phyloP scores from a whole-genome alignment of 768 basidiomycete genomes.

The Termitomyces sp. region DNA sequence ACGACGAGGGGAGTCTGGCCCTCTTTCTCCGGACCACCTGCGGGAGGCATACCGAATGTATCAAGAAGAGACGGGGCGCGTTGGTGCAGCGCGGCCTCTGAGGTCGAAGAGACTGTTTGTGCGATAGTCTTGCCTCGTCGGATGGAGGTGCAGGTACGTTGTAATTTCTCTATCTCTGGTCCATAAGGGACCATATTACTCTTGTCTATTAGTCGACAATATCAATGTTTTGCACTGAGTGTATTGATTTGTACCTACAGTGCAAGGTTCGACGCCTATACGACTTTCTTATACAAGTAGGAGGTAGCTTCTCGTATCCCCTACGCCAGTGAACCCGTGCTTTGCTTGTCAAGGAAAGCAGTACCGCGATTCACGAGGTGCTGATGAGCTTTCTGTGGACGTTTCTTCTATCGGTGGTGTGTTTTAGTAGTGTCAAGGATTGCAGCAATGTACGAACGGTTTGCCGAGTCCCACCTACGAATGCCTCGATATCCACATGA shows the following conservation, averaged over 20 bases:
- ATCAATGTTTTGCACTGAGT: background rate
- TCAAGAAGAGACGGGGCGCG: slow-evolving; percentile 75
- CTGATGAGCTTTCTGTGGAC: too few relatives aligned
- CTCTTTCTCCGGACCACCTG: slow-evolving; percentile 84
- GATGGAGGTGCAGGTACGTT: background rate
- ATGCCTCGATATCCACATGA: too few relatives aligned
- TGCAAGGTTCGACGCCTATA: background rate
- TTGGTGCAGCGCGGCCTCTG: slow-evolving; percentile 74
- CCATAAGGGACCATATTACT: background rate
- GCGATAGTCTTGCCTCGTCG: slow-evolving; percentile 44
- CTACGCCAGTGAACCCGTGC: too few relatives aligned
- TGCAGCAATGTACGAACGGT: too few relatives aligned
- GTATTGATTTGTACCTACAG: background rate
- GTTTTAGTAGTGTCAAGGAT: too few relatives aligned
- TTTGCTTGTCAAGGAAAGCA: too few relatives aligned
- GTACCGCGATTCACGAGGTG: too few relatives aligned
- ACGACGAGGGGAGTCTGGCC: slow-evolving; percentile 72
- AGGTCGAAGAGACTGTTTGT: slow-evolving; percentile 74
- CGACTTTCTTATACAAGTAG: too few relatives aligned
- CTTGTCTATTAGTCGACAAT: background rate
- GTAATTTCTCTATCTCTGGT: background rate
- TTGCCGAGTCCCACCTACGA: too few relatives aligned
- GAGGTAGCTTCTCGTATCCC: too few relatives aligned
- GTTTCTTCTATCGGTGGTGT: too few relatives aligned
- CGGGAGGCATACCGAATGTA: slow-evolving; percentile 88